A percentile compares a stretch with the other conserved stretches of the same genome.
phyloP scores from a whole-genome alignment of 345 rosid genomes.

The Conringia planisiliqua region DNA sequence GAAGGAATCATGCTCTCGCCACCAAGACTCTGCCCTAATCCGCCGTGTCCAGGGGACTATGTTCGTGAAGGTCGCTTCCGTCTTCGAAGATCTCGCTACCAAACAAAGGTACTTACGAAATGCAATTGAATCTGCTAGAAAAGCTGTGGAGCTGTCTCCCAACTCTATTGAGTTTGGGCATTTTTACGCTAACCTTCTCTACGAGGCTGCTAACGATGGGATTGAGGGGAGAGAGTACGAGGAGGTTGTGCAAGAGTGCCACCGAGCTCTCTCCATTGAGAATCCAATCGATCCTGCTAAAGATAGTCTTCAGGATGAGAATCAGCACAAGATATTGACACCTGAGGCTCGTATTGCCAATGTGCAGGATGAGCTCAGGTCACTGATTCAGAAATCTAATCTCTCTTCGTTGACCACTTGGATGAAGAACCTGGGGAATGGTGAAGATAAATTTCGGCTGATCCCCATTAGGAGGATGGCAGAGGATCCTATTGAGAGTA shows the following conservation, averaged over 20 bases:
- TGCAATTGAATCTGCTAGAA: conserved; percentile 68
- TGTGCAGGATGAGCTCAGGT: conserved; percentile 71
- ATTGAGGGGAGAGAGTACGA: conserved; percentile 52
- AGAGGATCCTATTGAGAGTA: conserved; percentile 89
- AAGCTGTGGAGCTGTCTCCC: conserved; percentile 70
- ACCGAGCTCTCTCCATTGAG: conserved; percentile 70
- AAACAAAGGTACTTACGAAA: conserved; percentile 65
- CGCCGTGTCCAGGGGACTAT: conserved; percentile 82
- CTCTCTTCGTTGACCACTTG: conserved; percentile 67
- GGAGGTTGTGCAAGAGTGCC: conserved; percentile 79
- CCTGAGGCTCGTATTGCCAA: conserved; percentile 73
- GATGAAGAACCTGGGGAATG: conserved; percentile 82
- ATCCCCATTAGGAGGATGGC: conserved; percentile 68
- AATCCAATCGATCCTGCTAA: conserved; percentile 84
- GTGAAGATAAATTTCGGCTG: conserved; percentile 75
- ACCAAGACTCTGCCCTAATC: conserved; percentile 59
- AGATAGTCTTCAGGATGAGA: conserved; percentile 84
- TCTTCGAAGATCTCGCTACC: conserved; percentile 68
- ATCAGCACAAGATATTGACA: conserved; percentile 62
- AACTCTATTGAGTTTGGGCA: conserved; percentile 76
- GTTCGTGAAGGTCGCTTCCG: conserved; percentile 63
- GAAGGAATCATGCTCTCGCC: conserved; percentile 62
- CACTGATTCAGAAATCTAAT: conserved; percentile 68
- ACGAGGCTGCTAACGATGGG: conserved; percentile 70
- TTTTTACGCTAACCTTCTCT: conserved; percentile 81